These are phyloP conservation scores for Polyporus tsugae DNA, from an alignment of 1,284 basidiomycete species.

Conservation along the genomic window DNA sequence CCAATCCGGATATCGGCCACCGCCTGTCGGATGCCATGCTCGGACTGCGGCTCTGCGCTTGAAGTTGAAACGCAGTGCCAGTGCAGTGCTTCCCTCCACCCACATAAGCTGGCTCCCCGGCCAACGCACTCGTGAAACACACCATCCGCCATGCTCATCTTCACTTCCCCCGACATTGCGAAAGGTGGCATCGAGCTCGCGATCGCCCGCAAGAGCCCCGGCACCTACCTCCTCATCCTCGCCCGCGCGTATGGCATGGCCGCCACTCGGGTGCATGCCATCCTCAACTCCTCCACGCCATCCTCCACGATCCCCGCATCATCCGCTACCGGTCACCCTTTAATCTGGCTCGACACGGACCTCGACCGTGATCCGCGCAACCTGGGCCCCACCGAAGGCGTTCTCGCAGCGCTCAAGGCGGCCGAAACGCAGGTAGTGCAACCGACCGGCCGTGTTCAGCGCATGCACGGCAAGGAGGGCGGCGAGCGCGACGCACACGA, in stretches of 20 bases:
- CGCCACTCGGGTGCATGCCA: not conserved
- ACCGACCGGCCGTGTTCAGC: slow-evolving; percentile 6
- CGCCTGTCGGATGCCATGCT: no score
- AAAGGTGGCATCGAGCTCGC: slow-evolving; percentile 6
- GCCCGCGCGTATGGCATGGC: slow-evolving; percentile 12
- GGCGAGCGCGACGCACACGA: slow-evolving; percentile 13
- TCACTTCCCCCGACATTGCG: slow-evolving; percentile 1
- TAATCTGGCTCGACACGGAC: slow-evolving; percentile 15
- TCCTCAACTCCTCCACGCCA: slow-evolving; percentile 5
- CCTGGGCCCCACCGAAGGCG: not conserved
- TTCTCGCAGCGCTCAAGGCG: slow-evolving; percentile 3
- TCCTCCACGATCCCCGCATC: not conserved
- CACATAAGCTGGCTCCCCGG: not conserved
- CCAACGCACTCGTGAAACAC: not conserved
- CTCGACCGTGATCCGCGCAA: slow-evolving; percentile 9
- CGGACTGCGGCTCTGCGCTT: not conserved
- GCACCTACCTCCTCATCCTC: slow-evolving; percentile 7
- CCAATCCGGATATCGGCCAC: not conserved
- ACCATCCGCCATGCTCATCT: slow-evolving; percentile 8
- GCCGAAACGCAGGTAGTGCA: slow-evolving; percentile 1
- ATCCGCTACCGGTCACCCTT: slow-evolving; percentile 2
- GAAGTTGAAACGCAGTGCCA: not conserved
- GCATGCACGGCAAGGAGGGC: slow-evolving; percentile 4
- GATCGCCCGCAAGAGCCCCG: slow-evolving; percentile 3
- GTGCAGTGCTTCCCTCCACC: not conserved